Evolutionary conservation across 441 rosid genomes (phyloP).

Genomic region (Erodium moschatum): DNA sequence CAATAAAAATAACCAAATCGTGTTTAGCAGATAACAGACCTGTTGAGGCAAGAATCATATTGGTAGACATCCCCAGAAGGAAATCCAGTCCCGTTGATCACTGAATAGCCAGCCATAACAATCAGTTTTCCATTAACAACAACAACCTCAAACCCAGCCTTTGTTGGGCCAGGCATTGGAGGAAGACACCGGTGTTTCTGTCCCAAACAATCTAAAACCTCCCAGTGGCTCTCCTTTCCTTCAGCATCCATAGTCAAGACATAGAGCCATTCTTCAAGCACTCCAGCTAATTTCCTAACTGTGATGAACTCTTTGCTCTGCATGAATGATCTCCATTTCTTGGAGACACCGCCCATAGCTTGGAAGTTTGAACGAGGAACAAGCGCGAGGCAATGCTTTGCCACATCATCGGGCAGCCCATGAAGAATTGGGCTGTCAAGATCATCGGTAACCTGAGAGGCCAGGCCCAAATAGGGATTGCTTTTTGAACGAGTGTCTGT

Average conservation of each 20-base stretch:
- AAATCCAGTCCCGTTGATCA: conserved; percentile 40
- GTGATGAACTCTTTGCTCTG: conserved; percentile 72
- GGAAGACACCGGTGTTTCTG: conserved; percentile 52
- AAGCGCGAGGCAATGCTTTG: conserved; percentile 69
- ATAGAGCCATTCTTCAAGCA: conserved; percentile 84
- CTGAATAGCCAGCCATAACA: conserved; percentile 72
- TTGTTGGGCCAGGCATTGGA: conserved; percentile 67
- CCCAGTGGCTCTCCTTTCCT: conserved; percentile 83
- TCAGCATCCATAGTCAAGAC: conserved; percentile 59
- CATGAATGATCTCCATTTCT: conserved; percentile 81
- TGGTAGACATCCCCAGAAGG: conserved; percentile 70
- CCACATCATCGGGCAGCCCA: conserved; percentile 87
- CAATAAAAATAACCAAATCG: neutral
- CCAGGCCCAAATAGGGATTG: conserved; percentile 25
- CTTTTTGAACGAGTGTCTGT: conserved; percentile 27
- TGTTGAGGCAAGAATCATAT: conserved; percentile 84
- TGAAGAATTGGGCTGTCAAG: conserved; percentile 52
- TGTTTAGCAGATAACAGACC: conserved; percentile 36
- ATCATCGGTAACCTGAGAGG: conserved; percentile 28
- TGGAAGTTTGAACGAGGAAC: conserved; percentile 72
- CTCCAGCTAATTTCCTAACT: conserved; percentile 60
- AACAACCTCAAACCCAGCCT: conserved; percentile 65
- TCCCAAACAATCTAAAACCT: conserved; percentile 68
- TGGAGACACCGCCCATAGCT: conserved; percentile 76
- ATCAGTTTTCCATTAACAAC: conserved; percentile 71